phyloP scores from a whole-genome alignment of 192 early-diverging fungal species.

The Backusella parvicylindrica region DNA sequence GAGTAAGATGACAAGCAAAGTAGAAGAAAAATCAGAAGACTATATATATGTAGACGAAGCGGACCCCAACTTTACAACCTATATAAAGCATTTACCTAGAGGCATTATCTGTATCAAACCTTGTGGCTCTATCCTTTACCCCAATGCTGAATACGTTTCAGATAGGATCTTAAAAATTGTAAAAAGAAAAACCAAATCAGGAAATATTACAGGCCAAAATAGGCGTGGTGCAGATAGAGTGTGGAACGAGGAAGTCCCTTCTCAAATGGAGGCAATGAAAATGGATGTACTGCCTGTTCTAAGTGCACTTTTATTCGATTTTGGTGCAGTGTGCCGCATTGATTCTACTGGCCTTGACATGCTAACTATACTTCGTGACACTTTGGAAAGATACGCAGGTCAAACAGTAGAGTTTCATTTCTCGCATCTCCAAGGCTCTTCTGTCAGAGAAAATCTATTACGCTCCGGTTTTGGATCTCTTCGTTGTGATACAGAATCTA shows the following conservation, averaged over 20 bases:
- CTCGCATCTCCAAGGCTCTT: slow-evolving; percentile 1
- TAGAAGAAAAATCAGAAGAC: background rate
- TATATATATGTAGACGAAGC: slow-evolving; percentile 26
- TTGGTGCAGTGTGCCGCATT: slow-evolving; percentile 69
- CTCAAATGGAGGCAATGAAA: background rate
- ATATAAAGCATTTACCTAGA: slow-evolving; percentile 32
- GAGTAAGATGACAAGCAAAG: background rate
- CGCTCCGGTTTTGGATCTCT: slow-evolving; percentile 19
- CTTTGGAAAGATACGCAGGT: slow-evolving; percentile 23
- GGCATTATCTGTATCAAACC: slow-evolving; percentile 70
- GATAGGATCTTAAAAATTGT: slow-evolving; percentile 42
- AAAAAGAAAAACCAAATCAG: slow-evolving; percentile 20
- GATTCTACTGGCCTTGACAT: slow-evolving; percentile 81
- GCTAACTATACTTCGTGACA: slow-evolving; percentile 53
- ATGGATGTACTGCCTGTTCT: slow-evolving; percentile 41
- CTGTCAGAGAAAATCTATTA: slow-evolving; percentile 8
- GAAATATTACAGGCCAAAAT: background rate
- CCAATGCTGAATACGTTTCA: slow-evolving; percentile 61
- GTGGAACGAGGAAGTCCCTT: slow-evolving; percentile 13
- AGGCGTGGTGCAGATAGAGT: background rate
- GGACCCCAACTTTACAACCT: slow-evolving; percentile 13
- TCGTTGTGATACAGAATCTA: background rate
- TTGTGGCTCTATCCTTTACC: slow-evolving; percentile 67
- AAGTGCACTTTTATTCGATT: slow-evolving; percentile 78
- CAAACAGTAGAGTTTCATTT: slow-evolving; percentile 30